Base-by-base conservation (phyloP, 495 filamentous ascomycete species). In the Rhizodiscina lignyota region DNA sequence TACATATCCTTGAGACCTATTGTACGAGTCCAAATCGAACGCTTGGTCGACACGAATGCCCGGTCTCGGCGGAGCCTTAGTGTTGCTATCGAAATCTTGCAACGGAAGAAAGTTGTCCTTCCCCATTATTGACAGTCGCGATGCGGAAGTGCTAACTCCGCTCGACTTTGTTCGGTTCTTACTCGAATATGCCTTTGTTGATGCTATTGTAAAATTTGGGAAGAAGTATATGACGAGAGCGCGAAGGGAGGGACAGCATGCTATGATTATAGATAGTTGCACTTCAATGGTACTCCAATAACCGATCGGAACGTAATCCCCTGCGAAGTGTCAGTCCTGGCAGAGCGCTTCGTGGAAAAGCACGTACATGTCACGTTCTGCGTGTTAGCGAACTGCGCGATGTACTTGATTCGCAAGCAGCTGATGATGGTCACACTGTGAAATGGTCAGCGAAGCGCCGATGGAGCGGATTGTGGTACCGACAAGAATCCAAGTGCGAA, bases 401-500 rank as follows among this genome's bases (percentile, higher is more conserved):
- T 33, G 18, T 42, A 58, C 39, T 52, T 50, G 3, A 63, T 42
- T 8, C 55, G 53, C 22, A 64, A 42, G 10, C 62, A 56, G 37
- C 54, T 54, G 41, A 62, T 47, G 28, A 64, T 31, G 12, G 52
- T 60, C 19, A 58, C 56, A 34, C 53, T 60, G 21, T 4, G 36
- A 35, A 36, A 6, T 17, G 6, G 20, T 38, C 23, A 43, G 24
- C 24, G 16, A 6, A 12, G 11, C 5, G 33, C 12, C 10, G 24
- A 28, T 5, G 21, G 51, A 37, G 31, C 32, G 18, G 20, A 35
- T 29, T 20, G 23, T 21, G 29, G 34, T 13, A 52, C 57, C 41
- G 51, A 70, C 67, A 72, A 58, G 16, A 68, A 53, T 8, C 68
- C 69, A 13, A 69, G 52, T 3, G 53, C 52, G 44, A 73, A 71